Base-by-base conservation (phyloP, 2,329 filamentous ascomycete genomes). In the Microdochium nivale region DNA sequence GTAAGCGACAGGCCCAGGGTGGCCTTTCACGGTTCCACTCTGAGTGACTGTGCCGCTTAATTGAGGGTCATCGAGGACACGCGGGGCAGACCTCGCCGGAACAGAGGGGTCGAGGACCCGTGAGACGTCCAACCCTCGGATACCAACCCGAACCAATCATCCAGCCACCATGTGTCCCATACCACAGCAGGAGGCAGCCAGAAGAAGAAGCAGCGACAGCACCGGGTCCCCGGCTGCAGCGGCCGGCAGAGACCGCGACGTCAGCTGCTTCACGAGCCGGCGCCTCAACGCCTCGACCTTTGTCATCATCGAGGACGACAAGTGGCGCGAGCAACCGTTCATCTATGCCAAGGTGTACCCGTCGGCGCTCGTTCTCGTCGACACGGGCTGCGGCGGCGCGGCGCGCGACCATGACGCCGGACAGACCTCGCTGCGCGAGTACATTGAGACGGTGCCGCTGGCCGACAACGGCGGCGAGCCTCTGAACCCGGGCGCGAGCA, bases 261-360 rank as follows among this genome's bases (percentile, higher is more conserved):
- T 44, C 5, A 44, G 40, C 40, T 44, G 40, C 21, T 44, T 44
- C 40, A 44, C 40, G 3, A 23, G 13, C 40, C 16, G 7, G 40
- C 40, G 40, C 40, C 56, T 76, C 24, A 76, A 75, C 53, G 7
- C 33, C 2, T 65, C 72, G 1, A 76, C 73, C 0, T 75, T 75
- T 54, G 58, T 70, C 9, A 62, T 76, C 23, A 58, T 65, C 16
- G 73, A 76, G 57, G 64, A 71, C 52, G 73, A 76, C 57, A 60
- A 59, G 25, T 75, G 65, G 55, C 54, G 56, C 48, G 72, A 76
- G 54, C 63, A 66, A 33, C 74, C 73, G 2, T 62, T 71, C 53
- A 73, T 76, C n/a, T 76, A 75, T 54, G 67, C 65, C 48, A 76
- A 76, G 54, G 37, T 72, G 2, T 70, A 67, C 52, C 61, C 63